Evolutionary conservation across 305 asterid species (phyloP).

Genomic region (Fraxinus albicans): DNA sequence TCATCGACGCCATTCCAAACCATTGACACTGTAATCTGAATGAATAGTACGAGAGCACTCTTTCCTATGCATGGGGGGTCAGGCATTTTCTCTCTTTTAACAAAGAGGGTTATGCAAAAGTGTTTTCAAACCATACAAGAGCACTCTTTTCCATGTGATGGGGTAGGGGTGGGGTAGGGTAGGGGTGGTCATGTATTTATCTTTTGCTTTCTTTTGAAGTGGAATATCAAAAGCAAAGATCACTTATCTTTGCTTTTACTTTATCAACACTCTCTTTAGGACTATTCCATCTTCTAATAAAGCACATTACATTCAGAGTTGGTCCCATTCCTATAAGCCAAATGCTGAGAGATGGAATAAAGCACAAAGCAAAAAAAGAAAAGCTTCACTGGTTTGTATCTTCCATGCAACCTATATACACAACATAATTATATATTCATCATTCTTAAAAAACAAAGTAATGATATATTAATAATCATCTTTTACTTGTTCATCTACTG

Average conservation of each 20-base stretch:
- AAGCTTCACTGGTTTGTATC: conserved; percentile 4
- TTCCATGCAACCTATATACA: neutral
- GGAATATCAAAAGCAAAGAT: conserved; percentile 76
- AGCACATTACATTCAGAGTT: conserved; percentile 45
- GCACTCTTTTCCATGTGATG: conserved; percentile 68
- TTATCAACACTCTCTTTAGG: conserved; percentile 77
- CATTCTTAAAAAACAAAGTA: neutral
- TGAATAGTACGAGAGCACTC: conserved; percentile 39
- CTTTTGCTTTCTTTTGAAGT: conserved; percentile 45
- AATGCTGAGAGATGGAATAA: neutral
- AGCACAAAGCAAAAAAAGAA: neutral
- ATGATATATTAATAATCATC: neutral
- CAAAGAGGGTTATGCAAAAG: neutral
- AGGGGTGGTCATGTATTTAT: conserved; percentile 32
- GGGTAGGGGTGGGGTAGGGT: conserved; percentile 8
- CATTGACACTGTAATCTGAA: conserved; percentile 18
- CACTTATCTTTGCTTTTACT: conserved; percentile 59
- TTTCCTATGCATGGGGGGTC: conserved; percentile 47
- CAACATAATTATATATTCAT: neutral
- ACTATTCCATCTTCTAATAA: conserved; percentile 88
- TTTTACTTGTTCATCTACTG: neutral
- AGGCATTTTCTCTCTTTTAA: conserved; percentile 17
- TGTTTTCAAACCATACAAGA: conserved; percentile 33
- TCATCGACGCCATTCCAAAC: neutral
- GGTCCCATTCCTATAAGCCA: neutral